A percentile compares a stretch with the other conserved stretches of the same genome.
Conservation (phyloP, 192 early-diverging fungal species). For the Dissophora ornata region DNA sequence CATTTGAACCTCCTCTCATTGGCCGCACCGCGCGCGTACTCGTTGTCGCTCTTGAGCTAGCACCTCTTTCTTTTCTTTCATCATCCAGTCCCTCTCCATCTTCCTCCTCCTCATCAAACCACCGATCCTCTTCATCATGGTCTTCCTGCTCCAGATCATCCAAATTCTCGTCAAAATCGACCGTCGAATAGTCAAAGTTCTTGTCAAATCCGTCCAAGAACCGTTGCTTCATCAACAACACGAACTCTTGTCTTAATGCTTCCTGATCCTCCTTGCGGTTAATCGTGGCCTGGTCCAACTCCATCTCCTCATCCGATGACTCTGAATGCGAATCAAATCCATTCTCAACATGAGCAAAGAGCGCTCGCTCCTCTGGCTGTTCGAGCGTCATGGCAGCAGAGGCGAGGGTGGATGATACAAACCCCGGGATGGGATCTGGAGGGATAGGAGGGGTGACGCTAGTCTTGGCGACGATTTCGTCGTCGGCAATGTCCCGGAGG, state of each 20-base stretch:
- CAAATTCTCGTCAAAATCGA: conserved; percentile 48
- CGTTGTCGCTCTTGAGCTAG: no score
- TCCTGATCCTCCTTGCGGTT: conserved; percentile 45
- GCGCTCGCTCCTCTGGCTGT: conserved; percentile 27
- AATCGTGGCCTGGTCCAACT: conserved; percentile 13
- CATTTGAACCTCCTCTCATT: background rate
- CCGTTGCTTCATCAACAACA: conserved; percentile 52
- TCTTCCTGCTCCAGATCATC: conserved; percentile 49
- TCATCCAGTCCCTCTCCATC: background rate
- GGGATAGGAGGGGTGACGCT: conserved; percentile 37
- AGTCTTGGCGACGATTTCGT: conserved; percentile 8
- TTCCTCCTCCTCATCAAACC: conserved; percentile 42
- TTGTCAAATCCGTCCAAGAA: conserved; percentile 46
- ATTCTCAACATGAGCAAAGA: conserved; percentile 28
- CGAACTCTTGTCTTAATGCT: conserved; percentile 30
- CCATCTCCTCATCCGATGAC: conserved; percentile 15
- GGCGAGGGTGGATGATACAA: conserved; percentile 28
- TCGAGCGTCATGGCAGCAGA: conserved; percentile 34
- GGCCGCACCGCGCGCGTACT: no score
- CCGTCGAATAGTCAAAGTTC: conserved; percentile 41
- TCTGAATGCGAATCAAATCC: conserved; percentile 11
- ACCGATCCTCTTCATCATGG: conserved; percentile 42
- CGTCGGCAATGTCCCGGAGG: conserved; percentile 1
- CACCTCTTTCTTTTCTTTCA: no score
- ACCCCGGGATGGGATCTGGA: conserved; percentile 8